phyloP scores from a whole-genome alignment of 345 rosid species.

The Camelina sativa region DNA sequence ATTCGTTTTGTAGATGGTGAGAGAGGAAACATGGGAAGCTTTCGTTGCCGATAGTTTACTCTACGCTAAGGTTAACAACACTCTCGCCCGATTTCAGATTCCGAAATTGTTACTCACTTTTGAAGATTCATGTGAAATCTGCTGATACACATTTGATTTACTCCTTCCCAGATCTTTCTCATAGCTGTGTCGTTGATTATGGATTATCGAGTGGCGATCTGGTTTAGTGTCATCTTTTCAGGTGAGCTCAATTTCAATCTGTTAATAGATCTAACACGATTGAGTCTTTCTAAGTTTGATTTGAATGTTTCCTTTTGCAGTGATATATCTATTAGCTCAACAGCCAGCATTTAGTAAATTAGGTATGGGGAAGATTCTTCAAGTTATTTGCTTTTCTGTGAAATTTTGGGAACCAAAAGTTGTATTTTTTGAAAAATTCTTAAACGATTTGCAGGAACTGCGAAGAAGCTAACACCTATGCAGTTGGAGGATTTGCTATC shows the following conservation, averaged over 20 bases:
- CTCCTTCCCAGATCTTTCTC: conserved; percentile 66
- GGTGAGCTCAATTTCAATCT: conserved; percentile 42
- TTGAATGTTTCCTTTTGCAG: conserved; percentile 50
- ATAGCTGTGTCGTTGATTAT: conserved; percentile 59
- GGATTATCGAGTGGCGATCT: conserved; percentile 78
- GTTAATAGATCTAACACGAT: conserved; percentile 4
- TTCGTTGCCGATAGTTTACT: conserved; percentile 64
- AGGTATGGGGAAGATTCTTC: conserved; percentile 54
- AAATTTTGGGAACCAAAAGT: not conserved
- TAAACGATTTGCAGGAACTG: conserved; percentile 54
- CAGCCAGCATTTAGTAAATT: conserved; percentile 69
- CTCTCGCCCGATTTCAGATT: conserved; percentile 20
- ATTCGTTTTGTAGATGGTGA: conserved; percentile 55
- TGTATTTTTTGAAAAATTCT: conserved; percentile 5
- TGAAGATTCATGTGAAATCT: not conserved
- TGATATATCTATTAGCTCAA: conserved; percentile 63
- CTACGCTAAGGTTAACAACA: conserved; percentile 62
- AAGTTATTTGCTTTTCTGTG: conserved; percentile 1
- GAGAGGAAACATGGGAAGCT: conserved; percentile 84
- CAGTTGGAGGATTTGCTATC: conserved; percentile 82
- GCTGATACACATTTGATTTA: conserved; percentile 15
- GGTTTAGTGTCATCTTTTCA: conserved; percentile 65
- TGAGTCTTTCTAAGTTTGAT: not conserved
- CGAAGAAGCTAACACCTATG: conserved; percentile 76
- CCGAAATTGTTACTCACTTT: not conserved